Conservation (phyloP, 441 rosid species). For the Mallotus japonicus region DNA sequence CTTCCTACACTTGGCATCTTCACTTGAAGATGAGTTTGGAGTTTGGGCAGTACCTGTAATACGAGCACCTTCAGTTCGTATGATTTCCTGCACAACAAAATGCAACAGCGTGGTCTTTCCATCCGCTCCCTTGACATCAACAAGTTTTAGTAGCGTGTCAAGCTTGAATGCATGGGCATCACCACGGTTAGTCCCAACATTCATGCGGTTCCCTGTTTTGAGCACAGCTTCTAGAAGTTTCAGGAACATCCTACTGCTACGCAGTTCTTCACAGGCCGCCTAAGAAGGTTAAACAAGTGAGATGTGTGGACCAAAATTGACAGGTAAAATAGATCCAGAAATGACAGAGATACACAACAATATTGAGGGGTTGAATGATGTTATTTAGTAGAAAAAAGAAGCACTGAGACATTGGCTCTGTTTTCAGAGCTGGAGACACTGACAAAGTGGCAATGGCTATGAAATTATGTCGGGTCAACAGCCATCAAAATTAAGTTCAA, state of each 20-base stretch:
- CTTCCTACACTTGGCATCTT: slow-evolving; percentile 72
- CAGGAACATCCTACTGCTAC: slow-evolving; percentile 65
- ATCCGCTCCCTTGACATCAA: slow-evolving; percentile 79
- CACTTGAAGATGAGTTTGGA: slow-evolving; percentile 29
- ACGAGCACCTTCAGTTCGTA: slow-evolving; percentile 79
- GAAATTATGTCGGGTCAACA: not conserved
- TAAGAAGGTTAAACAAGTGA: slow-evolving; percentile 28
- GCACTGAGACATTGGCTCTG: not conserved
- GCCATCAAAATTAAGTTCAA: not conserved
- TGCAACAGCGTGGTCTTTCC: slow-evolving; percentile 75
- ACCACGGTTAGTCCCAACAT: slow-evolving; percentile 91
- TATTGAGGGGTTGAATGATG: not conserved
- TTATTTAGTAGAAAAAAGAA: not conserved
- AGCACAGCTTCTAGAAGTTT: slow-evolving; percentile 78
- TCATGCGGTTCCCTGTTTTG: slow-evolving; percentile 89
- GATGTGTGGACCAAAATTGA: not conserved
- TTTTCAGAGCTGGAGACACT: not conserved
- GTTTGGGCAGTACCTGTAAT: slow-evolving; percentile 46
- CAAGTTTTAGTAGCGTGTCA: slow-evolving; percentile 76
- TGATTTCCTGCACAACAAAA: slow-evolving; percentile 80
- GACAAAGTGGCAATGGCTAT: not conserved
- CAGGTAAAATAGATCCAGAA: not conserved
- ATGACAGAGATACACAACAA: slow-evolving; percentile 7
- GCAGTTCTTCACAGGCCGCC: slow-evolving; percentile 82
- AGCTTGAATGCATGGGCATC: slow-evolving; percentile 85